Evolutionary conservation across 2,329 filamentous ascomycete genomes (phyloP).

Genomic region (Trichoderma breve): DNA sequence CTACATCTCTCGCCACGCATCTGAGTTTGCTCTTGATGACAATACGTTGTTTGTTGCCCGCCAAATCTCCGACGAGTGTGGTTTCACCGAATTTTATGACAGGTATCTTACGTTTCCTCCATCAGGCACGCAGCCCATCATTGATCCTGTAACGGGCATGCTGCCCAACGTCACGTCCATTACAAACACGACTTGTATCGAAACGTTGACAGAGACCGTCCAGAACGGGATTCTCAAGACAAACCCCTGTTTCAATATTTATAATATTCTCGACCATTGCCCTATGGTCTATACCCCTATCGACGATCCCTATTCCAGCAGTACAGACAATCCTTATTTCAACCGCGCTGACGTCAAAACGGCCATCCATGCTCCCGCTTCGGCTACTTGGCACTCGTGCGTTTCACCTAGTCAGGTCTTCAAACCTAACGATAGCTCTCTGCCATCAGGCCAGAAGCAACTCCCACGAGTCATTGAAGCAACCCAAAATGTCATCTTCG

Average conservation of each 20-base stretch:
- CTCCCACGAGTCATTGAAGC: slow-evolving; percentile 71
- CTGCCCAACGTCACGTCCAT: slow-evolving; percentile 30
- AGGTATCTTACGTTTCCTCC: slow-evolving; percentile 69
- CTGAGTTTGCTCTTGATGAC: slow-evolving; percentile 63
- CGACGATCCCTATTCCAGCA: slow-evolving; percentile 52
- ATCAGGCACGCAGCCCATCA: slow-evolving; percentile 54
- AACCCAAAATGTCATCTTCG: slow-evolving; percentile 71
- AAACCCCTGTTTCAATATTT: slow-evolving; percentile 80
- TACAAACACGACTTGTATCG: slow-evolving; percentile 46
- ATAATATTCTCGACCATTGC: slow-evolving; percentile 70
- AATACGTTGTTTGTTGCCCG: slow-evolving; percentile 53
- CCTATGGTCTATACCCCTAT: slow-evolving; percentile 68
- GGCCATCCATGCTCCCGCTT: slow-evolving; percentile 62
- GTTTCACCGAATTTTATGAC: slow-evolving; percentile 59
- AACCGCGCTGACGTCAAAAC: slow-evolving; percentile 67
- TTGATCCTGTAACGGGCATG: slow-evolving; percentile 41
- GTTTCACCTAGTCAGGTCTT: no score
- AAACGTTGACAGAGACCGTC: slow-evolving; percentile 30
- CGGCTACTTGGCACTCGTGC: slow-evolving; percentile 11
- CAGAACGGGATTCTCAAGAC: slow-evolving; percentile 42
- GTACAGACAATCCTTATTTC: slow-evolving; percentile 51
- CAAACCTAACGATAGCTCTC: slow-evolving; percentile 35
- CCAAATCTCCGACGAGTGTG: slow-evolving; percentile 54
- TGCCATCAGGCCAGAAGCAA: slow-evolving; percentile 53
- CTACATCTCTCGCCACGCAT: slow-evolving; percentile 60